These are phyloP conservation scores for Pontederia crassipes DNA, from an alignment of 176 grass and related monocot species.

Conservation along the genomic window DNA sequence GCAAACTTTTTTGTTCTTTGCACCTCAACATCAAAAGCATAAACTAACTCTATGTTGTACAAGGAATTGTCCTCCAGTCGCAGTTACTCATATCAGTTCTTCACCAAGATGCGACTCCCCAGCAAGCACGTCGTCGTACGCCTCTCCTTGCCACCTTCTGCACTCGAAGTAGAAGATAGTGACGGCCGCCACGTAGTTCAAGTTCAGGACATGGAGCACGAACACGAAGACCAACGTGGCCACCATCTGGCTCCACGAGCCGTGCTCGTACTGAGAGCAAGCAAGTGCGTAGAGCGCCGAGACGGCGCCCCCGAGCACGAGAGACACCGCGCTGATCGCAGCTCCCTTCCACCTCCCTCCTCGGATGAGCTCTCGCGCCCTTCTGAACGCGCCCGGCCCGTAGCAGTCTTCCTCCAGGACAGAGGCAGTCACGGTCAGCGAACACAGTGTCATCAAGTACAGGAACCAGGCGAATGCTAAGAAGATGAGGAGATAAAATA, in stretches of 20 bases:
- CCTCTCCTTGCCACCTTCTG: neutral
- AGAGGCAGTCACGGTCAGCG: neutral
- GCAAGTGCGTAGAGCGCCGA: neutral
- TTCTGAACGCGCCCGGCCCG: neutral
- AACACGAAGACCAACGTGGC: neutral
- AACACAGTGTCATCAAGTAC: neutral
- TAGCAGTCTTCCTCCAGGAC: constrained; percentile 1
- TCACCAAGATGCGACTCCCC: too few species aligned
- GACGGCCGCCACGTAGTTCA: neutral
- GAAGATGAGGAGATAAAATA: neutral
- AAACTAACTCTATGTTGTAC: too few species aligned
- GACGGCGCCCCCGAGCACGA: neutral
- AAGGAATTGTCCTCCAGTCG: too few species aligned
- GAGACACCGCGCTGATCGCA: neutral
- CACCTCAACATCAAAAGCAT: too few species aligned
- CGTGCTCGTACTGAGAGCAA: neutral
- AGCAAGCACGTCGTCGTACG: too few species aligned
- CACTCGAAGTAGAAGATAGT: constrained; percentile 3
- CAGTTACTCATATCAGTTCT: too few species aligned
- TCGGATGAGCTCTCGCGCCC: constrained; percentile 4
- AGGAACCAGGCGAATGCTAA: neutral
- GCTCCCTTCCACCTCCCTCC: constrained; percentile 1
- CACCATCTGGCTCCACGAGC: neutral
- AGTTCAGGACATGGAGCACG: neutral
- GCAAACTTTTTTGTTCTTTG: too few species aligned